Evolutionary conservation across 106 monocot species (phyloP).

Genomic region (Gastrodia elata): DNA sequence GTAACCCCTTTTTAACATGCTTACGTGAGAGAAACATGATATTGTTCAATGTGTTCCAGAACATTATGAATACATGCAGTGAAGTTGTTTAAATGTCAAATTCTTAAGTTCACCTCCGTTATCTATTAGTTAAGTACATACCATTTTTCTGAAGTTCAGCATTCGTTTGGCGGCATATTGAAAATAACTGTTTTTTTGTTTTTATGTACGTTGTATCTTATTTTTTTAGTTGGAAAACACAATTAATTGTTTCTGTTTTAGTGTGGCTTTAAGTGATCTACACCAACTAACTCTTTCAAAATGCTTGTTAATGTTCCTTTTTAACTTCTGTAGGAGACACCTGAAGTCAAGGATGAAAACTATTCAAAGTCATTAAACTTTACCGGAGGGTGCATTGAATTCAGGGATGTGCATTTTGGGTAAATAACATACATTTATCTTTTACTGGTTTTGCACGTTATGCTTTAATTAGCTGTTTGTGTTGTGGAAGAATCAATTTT

Average conservation of each 20-base stretch:
- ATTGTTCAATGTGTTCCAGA: neutral
- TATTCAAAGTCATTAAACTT: constrained; percentile 57
- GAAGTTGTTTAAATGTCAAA: too few relatives aligned
- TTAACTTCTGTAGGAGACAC: constrained; percentile 56
- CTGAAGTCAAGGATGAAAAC: constrained; percentile 56
- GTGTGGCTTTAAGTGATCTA: neutral
- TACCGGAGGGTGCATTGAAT: constrained; percentile 69
- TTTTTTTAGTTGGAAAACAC: neutral
- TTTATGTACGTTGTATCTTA: neutral
- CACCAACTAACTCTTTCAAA: neutral
- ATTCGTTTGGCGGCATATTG: too few relatives aligned
- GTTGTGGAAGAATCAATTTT: neutral
- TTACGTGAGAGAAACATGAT: neutral
- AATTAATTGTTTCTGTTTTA: neutral
- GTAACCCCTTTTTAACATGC: neutral
- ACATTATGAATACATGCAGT: neutral
- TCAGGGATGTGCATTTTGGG: constrained; percentile 91
- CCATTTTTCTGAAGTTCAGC: too few relatives aligned
- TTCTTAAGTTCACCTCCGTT: too few relatives aligned
- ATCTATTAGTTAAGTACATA: too few relatives aligned
- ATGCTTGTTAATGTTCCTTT: neutral
- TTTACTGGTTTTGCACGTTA: neutral
- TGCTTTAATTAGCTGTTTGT: neutral
- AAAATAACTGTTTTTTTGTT: neutral
- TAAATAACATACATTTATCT: constrained; percentile 10